Evolutionary conservation across 352 stramenopile genomes (phyloP).

Genomic region (Phytophthora ramorum): DNA sequence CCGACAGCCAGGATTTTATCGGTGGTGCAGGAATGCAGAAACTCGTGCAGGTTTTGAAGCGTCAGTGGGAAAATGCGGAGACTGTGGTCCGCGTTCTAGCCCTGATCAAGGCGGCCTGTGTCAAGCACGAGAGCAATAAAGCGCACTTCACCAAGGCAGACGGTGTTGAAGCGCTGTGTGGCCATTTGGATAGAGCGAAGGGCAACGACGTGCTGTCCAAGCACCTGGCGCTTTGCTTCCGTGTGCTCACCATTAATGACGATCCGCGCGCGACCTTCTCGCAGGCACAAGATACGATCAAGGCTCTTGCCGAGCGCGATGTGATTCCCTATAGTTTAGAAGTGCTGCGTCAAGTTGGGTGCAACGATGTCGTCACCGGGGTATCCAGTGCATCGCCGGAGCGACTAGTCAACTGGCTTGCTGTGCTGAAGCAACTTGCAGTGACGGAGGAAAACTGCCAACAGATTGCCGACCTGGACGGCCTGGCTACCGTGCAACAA

Average conservation of each 20-base stretch:
- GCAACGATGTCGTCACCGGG: conserved; percentile 2
- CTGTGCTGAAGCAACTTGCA: conserved; percentile 79
- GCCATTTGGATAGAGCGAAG: conserved; percentile 37
- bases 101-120: conserved; percentile 50
- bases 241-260: conserved; percentile 76
- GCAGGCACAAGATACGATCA: conserved; percentile 76
- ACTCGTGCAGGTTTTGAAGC: conserved; percentile 33
- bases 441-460: conserved; percentile 82
- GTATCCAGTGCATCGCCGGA: conserved; percentile 40
- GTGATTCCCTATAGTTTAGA: conserved; percentile 62
- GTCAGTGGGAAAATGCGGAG: conserved; percentile 12
- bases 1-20: conserved; percentile 75
- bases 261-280: conserved; percentile 71
- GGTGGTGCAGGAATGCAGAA: conserved; percentile 47
- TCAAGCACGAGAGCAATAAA: conserved; percentile 80
- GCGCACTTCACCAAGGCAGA: conserved; percentile 57
- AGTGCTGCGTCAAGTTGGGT: conserved; percentile 34
- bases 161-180: conserved; percentile 51
- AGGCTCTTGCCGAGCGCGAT: conserved; percentile 56
- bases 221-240: conserved; percentile 57
- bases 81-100: conserved; percentile 36
- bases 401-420: conserved; percentile 64
- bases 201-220: conserved; percentile 51
- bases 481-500: conserved; percentile 61
- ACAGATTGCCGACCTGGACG: conserved; percentile 66